Conservation (phyloP, 805 yeast genomes). For the Myxozyma udenii region DNA sequence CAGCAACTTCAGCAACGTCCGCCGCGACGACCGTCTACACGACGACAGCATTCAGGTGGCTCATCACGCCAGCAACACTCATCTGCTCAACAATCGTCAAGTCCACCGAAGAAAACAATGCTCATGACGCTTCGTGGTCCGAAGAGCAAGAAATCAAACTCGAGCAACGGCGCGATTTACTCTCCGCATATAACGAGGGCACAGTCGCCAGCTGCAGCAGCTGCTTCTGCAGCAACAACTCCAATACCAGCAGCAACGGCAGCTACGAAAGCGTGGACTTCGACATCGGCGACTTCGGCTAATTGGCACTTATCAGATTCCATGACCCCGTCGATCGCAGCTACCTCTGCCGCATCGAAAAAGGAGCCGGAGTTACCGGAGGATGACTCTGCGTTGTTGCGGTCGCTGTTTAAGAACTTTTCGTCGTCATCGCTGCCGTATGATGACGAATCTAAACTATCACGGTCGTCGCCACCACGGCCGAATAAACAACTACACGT, state of each 20-base stretch:
- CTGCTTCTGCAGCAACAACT: background rate
- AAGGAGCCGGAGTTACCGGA: background rate
- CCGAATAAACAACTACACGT: too few relatives aligned
- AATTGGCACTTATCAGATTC: too few relatives aligned
- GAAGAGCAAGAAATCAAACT: slow-evolving; percentile 13
- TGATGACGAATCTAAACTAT: too few relatives aligned
- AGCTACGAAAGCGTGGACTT: slow-evolving; percentile 19
- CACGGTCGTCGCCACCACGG: too few relatives aligned
- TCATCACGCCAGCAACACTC: background rate
- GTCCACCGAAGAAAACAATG: slow-evolving; percentile 28
- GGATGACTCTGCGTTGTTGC: slow-evolving; percentile 14
- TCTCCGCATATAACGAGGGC: background rate
- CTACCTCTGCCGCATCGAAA: slow-evolving; percentile 3
- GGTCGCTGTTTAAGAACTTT: slow-evolving; percentile 20
- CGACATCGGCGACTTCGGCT: slow-evolving; percentile 10
- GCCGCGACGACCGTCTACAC: background rate
- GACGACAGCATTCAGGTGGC: background rate
- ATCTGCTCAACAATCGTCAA: slow-evolving; percentile 9
- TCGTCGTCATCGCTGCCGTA: slow-evolving; percentile 18
- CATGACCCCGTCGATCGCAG: slow-evolving; percentile 2
- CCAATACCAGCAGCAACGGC: slow-evolving; percentile 20
- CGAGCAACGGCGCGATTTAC: background rate
- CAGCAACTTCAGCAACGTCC: background rate
- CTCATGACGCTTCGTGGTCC: slow-evolving; percentile 28
- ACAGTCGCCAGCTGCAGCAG: background rate